phyloP scores from a whole-genome alignment of 305 asterid species.

The Fraxinus paxiana region DNA sequence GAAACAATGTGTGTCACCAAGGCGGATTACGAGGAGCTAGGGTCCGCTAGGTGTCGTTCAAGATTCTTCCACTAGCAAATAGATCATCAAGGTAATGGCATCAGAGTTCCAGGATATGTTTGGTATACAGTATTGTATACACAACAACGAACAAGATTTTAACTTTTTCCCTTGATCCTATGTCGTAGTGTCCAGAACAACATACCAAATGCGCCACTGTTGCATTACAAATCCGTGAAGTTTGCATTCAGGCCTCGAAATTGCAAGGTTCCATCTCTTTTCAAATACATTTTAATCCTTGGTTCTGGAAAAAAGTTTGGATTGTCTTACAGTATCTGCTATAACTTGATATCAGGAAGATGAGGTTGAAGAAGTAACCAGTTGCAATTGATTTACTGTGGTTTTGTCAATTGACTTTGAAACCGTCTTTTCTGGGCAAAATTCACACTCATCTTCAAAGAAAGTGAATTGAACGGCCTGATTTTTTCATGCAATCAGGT shows the following conservation, averaged over 20 bases:
- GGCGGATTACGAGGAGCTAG: constrained; percentile 91
- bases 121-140: background rate
- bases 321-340: background rate
- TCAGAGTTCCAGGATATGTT: background rate
- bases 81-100: background rate
- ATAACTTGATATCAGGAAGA: background rate
- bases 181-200: background rate
- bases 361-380: background rate
- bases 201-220: background rate
- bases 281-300: background rate
- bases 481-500: background rate
- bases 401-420: background rate
- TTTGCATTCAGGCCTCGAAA: background rate
- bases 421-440: background rate
- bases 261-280: background rate
- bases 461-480: background rate
- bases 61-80: constrained; percentile 70
- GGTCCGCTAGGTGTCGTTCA: constrained; percentile 75
- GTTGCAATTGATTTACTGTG: background rate
- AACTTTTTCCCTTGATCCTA: background rate
- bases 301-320: background rate
- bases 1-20: constrained; percentile 89
- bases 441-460: background rate
- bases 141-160: background rate
- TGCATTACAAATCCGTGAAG: background rate